These are phyloP conservation scores for Quillaja saponaria DNA, from an alignment of 306 rosid genomes.

Conservation along the genomic window DNA sequence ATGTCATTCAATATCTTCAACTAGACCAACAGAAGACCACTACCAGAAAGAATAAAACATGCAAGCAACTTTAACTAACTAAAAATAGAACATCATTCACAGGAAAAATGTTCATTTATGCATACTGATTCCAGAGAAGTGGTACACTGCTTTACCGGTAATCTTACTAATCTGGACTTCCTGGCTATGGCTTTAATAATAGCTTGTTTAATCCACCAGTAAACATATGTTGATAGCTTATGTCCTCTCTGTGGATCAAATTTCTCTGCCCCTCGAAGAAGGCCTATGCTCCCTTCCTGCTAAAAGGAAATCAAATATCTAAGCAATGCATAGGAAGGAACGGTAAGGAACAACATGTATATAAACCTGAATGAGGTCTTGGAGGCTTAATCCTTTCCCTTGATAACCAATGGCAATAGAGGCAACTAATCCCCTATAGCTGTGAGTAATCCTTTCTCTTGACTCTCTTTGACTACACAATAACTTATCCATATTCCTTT, in stretches of 20 bases:
- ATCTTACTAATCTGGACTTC: constrained; percentile 66
- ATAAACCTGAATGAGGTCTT: constrained; percentile 84
- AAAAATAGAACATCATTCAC: too few relatives aligned
- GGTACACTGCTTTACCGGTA: constrained; percentile 68
- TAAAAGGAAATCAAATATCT: constrained; percentile 20
- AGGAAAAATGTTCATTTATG: too few relatives aligned
- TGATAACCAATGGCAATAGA: constrained; percentile 68
- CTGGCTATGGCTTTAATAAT: constrained; percentile 67
- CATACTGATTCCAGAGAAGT: too few relatives aligned
- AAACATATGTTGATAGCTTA: constrained; percentile 77
- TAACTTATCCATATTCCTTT: constrained; percentile 47
- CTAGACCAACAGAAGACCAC: too few relatives aligned
- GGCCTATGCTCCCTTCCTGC: constrained; percentile 90
- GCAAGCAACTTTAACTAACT: too few relatives aligned
- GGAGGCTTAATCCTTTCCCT: constrained; percentile 71
- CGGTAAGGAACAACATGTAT: constrained; percentile 18
- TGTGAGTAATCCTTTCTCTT: constrained; percentile 49
- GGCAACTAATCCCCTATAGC: constrained; percentile 58
- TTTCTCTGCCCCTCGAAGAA: constrained; percentile 70
- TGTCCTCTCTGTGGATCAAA: constrained; percentile 71
- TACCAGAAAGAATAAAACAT: too few relatives aligned
- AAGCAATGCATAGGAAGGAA: constrained; percentile 6
- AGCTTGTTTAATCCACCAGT: constrained; percentile 92
- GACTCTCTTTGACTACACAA: constrained; percentile 56
- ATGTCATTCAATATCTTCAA: too few relatives aligned